Conservation (phyloP, 75 land plant genomes). For the Chamaecyparis obtusa region DNA sequence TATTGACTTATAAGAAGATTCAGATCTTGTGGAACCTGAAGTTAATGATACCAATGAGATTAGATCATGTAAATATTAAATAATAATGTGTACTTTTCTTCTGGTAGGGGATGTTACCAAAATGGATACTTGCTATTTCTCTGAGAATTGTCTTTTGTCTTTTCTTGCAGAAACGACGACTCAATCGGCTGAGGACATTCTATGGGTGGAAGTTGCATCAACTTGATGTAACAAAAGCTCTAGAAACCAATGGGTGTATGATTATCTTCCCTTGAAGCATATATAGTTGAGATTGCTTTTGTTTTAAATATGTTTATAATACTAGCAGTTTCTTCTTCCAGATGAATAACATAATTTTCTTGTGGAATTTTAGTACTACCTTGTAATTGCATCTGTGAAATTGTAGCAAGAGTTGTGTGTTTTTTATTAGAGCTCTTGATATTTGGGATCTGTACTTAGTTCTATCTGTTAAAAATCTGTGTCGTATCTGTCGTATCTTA, state of each 20-base stretch:
- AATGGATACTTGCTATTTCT: not conserved
- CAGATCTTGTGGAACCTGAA: not conserved
- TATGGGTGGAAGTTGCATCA: conserved; percentile 68
- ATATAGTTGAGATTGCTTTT: not conserved
- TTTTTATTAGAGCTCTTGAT: not conserved
- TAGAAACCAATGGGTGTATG: conserved; percentile 18
- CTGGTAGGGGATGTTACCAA: not conserved
- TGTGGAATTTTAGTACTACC: not conserved
- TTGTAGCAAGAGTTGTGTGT: not conserved
- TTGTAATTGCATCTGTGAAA: not conserved
- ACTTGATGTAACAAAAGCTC: conserved; percentile 50
- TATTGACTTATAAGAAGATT: not conserved
- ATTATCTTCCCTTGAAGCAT: too few relatives aligned
- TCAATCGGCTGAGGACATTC: conserved; percentile 39
- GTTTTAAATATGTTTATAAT: not conserved
- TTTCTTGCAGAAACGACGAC: conserved; percentile 55
- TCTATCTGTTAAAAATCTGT: not conserved
- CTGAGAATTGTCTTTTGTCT: not conserved
- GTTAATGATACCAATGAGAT: not conserved
- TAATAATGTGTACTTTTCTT: not conserved
- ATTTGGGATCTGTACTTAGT: not conserved
- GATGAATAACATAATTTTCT: not conserved
- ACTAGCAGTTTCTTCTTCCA: not conserved
- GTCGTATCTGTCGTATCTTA: not conserved
- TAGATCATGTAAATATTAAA: not conserved